Evolutionary conservation across 208 protist species (phyloP).

Genomic region (Trypanosoma platydactyli): DNA sequence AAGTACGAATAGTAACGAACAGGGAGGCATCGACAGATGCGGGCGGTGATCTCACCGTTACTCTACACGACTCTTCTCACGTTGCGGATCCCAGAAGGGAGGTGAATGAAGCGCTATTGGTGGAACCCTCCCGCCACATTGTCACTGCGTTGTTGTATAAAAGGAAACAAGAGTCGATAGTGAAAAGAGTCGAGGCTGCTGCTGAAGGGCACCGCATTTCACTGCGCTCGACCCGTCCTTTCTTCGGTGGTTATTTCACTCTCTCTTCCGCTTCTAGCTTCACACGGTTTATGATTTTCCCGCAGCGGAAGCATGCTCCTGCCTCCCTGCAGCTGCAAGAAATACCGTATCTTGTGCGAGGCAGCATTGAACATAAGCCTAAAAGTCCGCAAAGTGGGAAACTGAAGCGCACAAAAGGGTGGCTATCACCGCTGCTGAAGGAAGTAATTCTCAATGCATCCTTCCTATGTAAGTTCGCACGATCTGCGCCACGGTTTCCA

Average conservation of each 20-base stretch:
- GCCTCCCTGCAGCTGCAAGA: slow-evolving; percentile 24
- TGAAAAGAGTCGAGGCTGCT: background rate
- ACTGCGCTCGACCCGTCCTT: background rate
- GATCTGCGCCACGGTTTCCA: slow-evolving; percentile 2
- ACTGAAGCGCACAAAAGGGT: background rate
- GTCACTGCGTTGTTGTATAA: slow-evolving; percentile 8
- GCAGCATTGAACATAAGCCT: slow-evolving; percentile 24
- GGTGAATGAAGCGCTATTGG: background rate
- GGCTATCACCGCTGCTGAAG: background rate
- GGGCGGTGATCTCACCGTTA: background rate
- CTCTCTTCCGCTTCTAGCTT: slow-evolving; percentile 12
- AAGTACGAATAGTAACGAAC: background rate
- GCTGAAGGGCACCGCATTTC: background rate
- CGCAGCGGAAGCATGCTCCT: slow-evolving; percentile 36
- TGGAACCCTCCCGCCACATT: slow-evolving; percentile 22
- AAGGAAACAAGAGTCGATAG: background rate
- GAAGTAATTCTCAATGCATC: slow-evolving; percentile 10
- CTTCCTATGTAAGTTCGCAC: slow-evolving; percentile 12
- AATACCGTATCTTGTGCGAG: slow-evolving; percentile 36
- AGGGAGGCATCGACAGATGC: background rate
- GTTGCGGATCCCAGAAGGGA: background rate
- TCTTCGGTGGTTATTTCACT: slow-evolving; percentile 48
- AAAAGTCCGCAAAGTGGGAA: background rate
- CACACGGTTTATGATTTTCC: slow-evolving; percentile 54
- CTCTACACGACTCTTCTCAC: background rate